These are phyloP conservation scores for Salix viminalis DNA, from an alignment of 345 rosid species.

Conservation along the genomic window DNA sequence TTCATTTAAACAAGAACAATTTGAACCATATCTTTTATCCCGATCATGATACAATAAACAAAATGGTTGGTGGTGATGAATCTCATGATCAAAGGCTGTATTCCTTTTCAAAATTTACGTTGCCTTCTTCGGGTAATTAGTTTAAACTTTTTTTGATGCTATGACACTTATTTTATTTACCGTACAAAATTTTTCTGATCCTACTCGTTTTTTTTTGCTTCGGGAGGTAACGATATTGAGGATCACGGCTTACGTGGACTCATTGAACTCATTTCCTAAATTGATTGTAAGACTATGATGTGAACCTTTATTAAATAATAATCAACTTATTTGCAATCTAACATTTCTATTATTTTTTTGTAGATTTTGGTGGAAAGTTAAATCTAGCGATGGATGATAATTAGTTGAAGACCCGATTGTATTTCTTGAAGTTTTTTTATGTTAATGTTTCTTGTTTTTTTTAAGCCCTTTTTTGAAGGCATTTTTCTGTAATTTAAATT, in stretches of 20 bases:
- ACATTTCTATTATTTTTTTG: too few relatives aligned
- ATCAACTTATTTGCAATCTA: too few relatives aligned
- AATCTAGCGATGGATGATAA: too few relatives aligned
- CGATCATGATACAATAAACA: conserved; percentile 18
- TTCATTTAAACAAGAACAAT: conserved; percentile 77
- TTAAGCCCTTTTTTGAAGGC: too few relatives aligned
- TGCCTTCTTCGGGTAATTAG: conserved; percentile 76
- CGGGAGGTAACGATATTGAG: conserved; percentile 65
- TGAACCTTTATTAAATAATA: neutral
- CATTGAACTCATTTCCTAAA: conserved; percentile 59
- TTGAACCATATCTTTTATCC: conserved; percentile 54
- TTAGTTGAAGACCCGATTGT: too few relatives aligned
- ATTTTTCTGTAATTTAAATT: too few relatives aligned
- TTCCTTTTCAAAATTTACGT: conserved; percentile 58
- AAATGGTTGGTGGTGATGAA: conserved; percentile 27
- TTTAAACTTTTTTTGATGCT: conserved; percentile 1
- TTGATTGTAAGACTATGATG: conserved; percentile 53
- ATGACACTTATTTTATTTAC: neutral
- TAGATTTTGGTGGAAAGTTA: too few relatives aligned
- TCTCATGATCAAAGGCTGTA: conserved; percentile 31
- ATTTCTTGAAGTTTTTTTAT: too few relatives aligned
- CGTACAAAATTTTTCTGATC: conserved; percentile 10
- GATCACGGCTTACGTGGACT: conserved; percentile 64
- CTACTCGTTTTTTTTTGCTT: conserved; percentile 15
- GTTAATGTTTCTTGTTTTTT: too few relatives aligned